A percentile compares a stretch with the other conserved stretches of the same genome.
These are phyloP conservation scores for Rhynchosporium secalis DNA, from an alignment of 2,329 filamentous ascomycete genomes.

Conservation along the genomic window DNA sequence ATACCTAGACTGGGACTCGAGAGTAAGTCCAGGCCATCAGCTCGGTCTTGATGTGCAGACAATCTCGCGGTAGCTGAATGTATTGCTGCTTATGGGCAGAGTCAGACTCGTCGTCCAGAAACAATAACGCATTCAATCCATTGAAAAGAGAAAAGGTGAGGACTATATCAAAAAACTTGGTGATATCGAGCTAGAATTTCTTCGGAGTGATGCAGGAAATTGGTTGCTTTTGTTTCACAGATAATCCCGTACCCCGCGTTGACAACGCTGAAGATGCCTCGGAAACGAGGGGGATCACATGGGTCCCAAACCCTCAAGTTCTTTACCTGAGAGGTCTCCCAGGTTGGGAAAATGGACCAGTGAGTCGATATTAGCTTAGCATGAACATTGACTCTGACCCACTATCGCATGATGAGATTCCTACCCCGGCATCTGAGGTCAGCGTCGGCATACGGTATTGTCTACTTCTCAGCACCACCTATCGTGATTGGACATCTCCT, in stretches of 20 bases:
- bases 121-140: no score
- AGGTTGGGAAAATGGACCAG: background rate
- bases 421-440: background rate
- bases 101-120: no score
- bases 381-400: background rate
- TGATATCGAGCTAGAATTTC: background rate
- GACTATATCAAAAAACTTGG: no score
- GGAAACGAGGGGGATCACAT: background rate
- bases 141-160: no score
- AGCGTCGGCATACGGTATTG: background rate
- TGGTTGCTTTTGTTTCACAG: background rate
- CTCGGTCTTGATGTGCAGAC: no score
- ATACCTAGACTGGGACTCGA: no score
- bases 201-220: background rate
- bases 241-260: background rate
- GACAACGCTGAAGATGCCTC: background rate
- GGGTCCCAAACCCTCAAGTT: no score
- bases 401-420: background rate
- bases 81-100: no score
- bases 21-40: no score
- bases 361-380: background rate
- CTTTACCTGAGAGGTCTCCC: background rate
- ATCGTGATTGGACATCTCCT: background rate
- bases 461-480: background rate
- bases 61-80: no score